Evolutionary conservation across 1,284 basidiomycete genomes (phyloP), one percentile per base, ranked within the genome.

Genomic region (Peniophora sp.): DNA sequence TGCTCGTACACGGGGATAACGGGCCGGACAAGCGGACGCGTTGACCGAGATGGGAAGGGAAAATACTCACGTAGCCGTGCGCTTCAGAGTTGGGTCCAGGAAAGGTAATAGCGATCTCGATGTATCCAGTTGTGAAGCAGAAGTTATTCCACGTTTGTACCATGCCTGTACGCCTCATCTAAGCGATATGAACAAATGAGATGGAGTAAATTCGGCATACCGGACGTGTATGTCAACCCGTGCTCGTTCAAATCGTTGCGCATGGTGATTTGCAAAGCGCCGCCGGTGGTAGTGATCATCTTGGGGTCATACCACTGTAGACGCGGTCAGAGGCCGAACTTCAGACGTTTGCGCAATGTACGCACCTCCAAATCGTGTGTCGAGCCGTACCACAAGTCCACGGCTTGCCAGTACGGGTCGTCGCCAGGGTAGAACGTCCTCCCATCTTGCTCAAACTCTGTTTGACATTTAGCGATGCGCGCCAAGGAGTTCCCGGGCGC

Each of bases 141-240:
- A 94, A 86, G 68, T 94, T 90, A 66, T 90, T 90, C 87, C 88
- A 88, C 52, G 71, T 75, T 62, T 83, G 79, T 2, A 87, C 59
- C 81, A 85, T 85, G 1, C 81, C 83, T 32, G 27, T 6, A 6
- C 6, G 12, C 12, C 6, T 32, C 27, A 12, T 5, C 12, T 32
- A 32, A 32, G 27, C n/a, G n/a, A n/a, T n/a, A n/a, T n/a, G n/a
- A n/a, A n/a, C n/a, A n/a, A n/a, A n/a, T n/a, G n/a, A 32, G 12
- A 12, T 32, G 27, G 27, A 32, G 12, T 12, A 32, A 32, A 12
- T 32, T 12, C 5, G 27, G 27, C 27, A 12, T 32, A 32, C 27
- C 27, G 20, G 54, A 56, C 17, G 51, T 74, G 65, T 85, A 92
- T 52, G 78, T 72, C 55, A 92, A 71, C 12, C 73, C 74, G 60